Conservation (phyloP, 352 stramenopile species). For the Peronospora tabacina region DNA sequence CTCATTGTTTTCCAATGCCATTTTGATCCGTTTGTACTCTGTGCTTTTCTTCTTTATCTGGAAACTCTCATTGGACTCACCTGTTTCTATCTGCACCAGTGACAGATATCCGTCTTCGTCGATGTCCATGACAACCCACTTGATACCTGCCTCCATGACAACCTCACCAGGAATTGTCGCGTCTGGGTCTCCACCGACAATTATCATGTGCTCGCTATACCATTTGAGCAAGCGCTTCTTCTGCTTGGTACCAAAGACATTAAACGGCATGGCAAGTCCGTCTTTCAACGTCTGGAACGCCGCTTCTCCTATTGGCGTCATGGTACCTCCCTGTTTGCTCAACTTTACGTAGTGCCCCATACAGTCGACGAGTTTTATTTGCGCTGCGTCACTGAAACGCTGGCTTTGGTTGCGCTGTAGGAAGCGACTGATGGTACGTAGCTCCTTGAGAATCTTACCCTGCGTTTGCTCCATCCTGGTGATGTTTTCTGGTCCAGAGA, state of each 20-base stretch:
- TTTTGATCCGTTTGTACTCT: constrained; percentile 67
- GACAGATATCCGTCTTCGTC: constrained; percentile 71
- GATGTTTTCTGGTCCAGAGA: constrained; percentile 13
- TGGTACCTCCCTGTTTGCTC: constrained; percentile 39
- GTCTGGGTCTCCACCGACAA: constrained; percentile 45
- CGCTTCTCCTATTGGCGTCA: constrained; percentile 45
- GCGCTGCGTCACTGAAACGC: constrained; percentile 69
- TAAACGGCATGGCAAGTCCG: constrained; percentile 76
- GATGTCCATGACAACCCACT: constrained; percentile 66
- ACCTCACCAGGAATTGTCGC: constrained; percentile 14
- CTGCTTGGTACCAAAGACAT: constrained; percentile 69
- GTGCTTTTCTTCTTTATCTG: constrained; percentile 58
- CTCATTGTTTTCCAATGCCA: constrained; percentile 45
- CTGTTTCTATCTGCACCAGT: constrained; percentile 55
- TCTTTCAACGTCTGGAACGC: constrained; percentile 71
- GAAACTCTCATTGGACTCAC: constrained; percentile 61
- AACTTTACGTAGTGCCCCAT: constrained; percentile 60
- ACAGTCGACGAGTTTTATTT: constrained; percentile 73
- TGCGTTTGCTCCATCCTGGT: constrained; percentile 25
- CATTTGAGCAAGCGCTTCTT: constrained; percentile 80
- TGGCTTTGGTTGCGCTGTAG: constrained; percentile 70
- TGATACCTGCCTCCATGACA: constrained; percentile 12
- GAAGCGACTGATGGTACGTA: constrained; percentile 68
- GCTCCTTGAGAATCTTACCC: constrained; percentile 61
- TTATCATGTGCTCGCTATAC: constrained; percentile 74